These are phyloP conservation scores for Phytopythium oedochilum DNA, from an alignment of 352 stramenopile genomes.

Conservation along the genomic window DNA sequence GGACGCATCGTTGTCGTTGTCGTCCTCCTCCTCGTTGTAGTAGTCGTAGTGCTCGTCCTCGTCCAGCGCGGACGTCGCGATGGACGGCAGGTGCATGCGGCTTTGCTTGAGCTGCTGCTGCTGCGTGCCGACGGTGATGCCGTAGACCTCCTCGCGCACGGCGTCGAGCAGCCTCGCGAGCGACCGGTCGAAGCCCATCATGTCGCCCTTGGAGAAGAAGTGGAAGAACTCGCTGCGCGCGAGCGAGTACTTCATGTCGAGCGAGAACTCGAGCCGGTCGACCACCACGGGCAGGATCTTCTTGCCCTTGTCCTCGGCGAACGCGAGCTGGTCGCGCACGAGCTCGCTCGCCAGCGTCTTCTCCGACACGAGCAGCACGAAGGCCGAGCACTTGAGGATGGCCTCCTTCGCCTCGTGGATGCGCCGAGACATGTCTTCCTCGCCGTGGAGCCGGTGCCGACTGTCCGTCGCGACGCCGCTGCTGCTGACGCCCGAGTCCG, in stretches of 20 bases:
- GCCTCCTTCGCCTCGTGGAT: slow-evolving; percentile 82
- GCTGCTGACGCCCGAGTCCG: neutral
- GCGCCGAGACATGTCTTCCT: slow-evolving; percentile 59
- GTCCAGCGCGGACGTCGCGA: neutral
- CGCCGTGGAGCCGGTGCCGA: slow-evolving; percentile 3
- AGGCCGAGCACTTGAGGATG: slow-evolving; percentile 77
- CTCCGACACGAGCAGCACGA: slow-evolving; percentile 68
- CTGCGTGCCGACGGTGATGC: slow-evolving; percentile 36
- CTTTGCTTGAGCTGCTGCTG: neutral
- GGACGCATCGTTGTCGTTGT: slow-evolving; percentile 5
- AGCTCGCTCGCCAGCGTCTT: slow-evolving; percentile 70
- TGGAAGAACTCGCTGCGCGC: slow-evolving; percentile 75
- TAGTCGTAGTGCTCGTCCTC: slow-evolving; percentile 5
- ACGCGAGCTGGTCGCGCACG: slow-evolving; percentile 75
- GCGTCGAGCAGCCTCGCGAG: slow-evolving; percentile 49
- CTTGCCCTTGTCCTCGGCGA: slow-evolving; percentile 83
- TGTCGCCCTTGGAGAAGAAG: slow-evolving; percentile 75
- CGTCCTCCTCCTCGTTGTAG: neutral
- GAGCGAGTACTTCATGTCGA: slow-evolving; percentile 81
- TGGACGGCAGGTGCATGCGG: neutral
- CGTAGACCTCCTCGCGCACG: slow-evolving; percentile 64
- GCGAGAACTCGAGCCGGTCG: slow-evolving; percentile 53
- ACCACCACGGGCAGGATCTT: slow-evolving; percentile 72
- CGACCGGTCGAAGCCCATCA: slow-evolving; percentile 69
- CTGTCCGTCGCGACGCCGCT: neutral